phyloP scores from a whole-genome alignment of 768 basidiomycete species.

The Flagelloscypha sp. region DNA sequence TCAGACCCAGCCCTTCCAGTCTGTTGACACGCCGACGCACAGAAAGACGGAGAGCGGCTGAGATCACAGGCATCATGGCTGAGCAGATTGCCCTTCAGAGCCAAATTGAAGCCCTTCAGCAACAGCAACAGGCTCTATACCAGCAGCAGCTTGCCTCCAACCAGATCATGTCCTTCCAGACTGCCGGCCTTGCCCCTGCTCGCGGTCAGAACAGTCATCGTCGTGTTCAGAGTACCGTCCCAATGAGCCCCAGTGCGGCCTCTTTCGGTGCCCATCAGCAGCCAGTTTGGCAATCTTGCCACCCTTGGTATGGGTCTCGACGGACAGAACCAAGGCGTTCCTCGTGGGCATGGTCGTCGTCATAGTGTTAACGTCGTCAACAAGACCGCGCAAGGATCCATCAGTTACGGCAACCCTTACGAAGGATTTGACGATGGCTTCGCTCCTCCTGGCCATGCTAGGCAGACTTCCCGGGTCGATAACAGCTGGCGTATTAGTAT shows the following conservation, averaged over 20 bases:
- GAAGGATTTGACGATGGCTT: constrained; percentile 82
- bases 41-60: constrained; percentile 60
- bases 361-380: constrained; percentile 91
- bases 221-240: constrained; percentile 81
- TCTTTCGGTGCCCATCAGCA: constrained; percentile 39
- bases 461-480: constrained; percentile 68
- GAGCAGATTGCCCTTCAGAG: constrained; percentile 91
- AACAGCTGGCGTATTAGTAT: constrained; percentile 85
- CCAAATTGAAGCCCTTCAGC: constrained; percentile 85
- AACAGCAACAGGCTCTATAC: constrained; percentile 84
- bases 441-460: constrained; percentile 61
- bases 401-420: constrained; percentile 40
- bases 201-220: constrained; percentile 50
- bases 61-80: constrained; percentile 87
- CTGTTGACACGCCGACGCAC: constrained; percentile 31
- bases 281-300: constrained; percentile 52
- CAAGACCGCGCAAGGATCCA: constrained; percentile 54
- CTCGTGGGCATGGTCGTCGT: constrained; percentile 79
- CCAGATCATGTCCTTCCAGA: constrained; percentile 73
- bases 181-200: constrained; percentile 61
- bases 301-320: constrained; percentile 53
- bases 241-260: constrained; percentile 39
- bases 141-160: constrained; percentile 88
- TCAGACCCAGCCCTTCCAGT: constrained; percentile 22
- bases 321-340: constrained; percentile 54